Base-by-base conservation (phyloP, 2,329 filamentous ascomycete genomes). In the Monilinia polystroma region DNA sequence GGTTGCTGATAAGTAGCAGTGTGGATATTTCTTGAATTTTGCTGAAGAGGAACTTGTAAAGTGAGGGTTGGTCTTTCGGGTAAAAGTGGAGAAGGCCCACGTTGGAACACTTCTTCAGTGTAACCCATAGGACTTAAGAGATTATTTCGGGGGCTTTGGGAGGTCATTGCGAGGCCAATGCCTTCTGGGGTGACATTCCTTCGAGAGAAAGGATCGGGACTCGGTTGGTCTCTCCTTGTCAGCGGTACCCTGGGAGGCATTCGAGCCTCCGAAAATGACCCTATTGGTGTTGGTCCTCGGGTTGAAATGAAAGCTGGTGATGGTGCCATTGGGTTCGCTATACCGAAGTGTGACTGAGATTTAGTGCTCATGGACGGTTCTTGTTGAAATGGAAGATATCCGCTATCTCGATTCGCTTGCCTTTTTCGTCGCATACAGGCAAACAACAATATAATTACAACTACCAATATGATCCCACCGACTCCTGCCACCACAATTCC, bases 401-500 rank as follows among this genome's bases (percentile, higher is more conserved):
- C 77, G 70, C 75, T 78, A 64, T 75, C 72, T 57, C 73, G 72
- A 53, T 69, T 67, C 64, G 29, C 58, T 53, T 65, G 67, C 45
- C 69, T 70, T 66, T 70, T 75, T 72, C 78, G 70, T 71, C 74
- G 68, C 77, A 78, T 68, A 62, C 75, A 75, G 70, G 76, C 70
- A 57, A 78, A 72, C 56, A 79, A 67, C 14, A 78, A 66, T 18
- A 86, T 80, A 16, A 84, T 73, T 5, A 78, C 79, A 38, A 85
- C 72, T 7, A 80, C 82, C 23, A 88, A 71, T 5, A 81, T 75
- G 4, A 82, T 77, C 1, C 81, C 81, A 5, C 82, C 83, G 5
- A 81, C 80, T 14, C 81, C 79, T 7, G 85, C 87, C 4, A 87
- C 78, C 1, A 82, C 79, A 67, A 90, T 86, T 8, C 87, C 87